Percentiles rank a stretch among this genome's conserved stretches.
These are phyloP conservation scores for Aspergillus nanangensis DNA, from an alignment of 495 filamentous ascomycete species.

Conservation along the genomic window DNA sequence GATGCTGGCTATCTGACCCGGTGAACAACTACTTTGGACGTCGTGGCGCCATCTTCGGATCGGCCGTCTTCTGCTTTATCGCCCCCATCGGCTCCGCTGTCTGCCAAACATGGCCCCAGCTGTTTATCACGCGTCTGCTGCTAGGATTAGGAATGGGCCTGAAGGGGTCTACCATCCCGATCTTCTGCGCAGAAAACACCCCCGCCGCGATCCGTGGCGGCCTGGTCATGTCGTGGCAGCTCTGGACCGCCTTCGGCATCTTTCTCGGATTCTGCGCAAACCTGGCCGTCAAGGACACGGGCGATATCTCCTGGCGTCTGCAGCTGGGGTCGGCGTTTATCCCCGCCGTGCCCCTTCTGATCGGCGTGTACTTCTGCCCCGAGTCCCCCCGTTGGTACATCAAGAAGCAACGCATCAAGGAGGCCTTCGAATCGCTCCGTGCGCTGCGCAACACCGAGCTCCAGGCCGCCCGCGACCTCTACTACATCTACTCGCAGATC, in stretches of 20 bases:
- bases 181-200: conserved; percentile 73
- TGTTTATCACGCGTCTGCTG: conserved; percentile 53
- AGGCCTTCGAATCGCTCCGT: conserved; percentile 57
- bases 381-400: conserved; percentile 71
- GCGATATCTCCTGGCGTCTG: conserved; percentile 64
- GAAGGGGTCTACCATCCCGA: conserved; percentile 57
- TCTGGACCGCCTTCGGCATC: conserved; percentile 78
- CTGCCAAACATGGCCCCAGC: conserved; percentile 53
- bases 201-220: conserved; percentile 72
- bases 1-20: conserved; percentile 61
- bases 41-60: conserved; percentile 56
- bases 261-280: conserved; percentile 69
- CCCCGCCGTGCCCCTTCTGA: conserved; percentile 60
- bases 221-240: conserved; percentile 81
- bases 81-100: conserved; percentile 53
- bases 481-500: conserved; percentile 60
- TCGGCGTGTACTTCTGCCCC: conserved; percentile 61
- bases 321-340: conserved; percentile 77
- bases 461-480: conserved; percentile 63
- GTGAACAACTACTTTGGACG: conserved; percentile 52
- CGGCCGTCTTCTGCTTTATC: conserved; percentile 56
- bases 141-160: conserved; percentile 66
- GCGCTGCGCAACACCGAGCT: conserved; percentile 56
- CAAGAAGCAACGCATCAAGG: conserved; percentile 49
- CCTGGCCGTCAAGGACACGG: conserved; percentile 55